phyloP scores from a whole-genome alignment of 129 eudicot genomes.

The Deinandra increscens region DNA sequence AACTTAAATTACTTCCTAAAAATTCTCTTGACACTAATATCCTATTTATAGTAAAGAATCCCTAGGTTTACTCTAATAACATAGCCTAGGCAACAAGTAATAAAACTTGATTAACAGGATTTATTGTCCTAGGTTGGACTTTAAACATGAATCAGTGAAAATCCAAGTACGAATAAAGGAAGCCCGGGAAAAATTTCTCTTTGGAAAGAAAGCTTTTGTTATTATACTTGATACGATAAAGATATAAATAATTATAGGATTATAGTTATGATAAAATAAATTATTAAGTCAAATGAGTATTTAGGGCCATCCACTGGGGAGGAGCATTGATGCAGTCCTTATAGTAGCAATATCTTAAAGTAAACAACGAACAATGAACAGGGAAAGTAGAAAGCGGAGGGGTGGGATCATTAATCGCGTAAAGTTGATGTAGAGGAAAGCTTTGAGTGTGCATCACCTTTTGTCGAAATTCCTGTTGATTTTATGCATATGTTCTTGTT shows the following conservation, averaged over 20 bases:
- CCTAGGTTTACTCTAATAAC: neutral
- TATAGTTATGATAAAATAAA: constrained; percentile 17
- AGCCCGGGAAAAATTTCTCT: constrained; percentile 13
- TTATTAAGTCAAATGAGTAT: constrained; percentile 34
- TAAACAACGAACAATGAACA: constrained; percentile 28
- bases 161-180: constrained; percentile 17
- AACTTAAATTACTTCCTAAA: neutral
- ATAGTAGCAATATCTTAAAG: constrained; percentile 29
- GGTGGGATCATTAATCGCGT: constrained; percentile 32
- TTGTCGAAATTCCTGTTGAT: constrained; percentile 57
- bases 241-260: constrained; percentile 5
- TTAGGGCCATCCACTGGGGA: constrained; percentile 39
- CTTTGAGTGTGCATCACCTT: constrained; percentile 26
- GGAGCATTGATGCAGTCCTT: constrained; percentile 53
- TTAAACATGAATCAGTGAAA: constrained; percentile 15
- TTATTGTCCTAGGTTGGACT: neutral
- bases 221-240: constrained; percentile 8
- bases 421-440: constrained; percentile 40
- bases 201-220: constrained; percentile 15
- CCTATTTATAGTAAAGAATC: neutral
- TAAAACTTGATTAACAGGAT: neutral
- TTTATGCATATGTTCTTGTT: constrained; percentile 33
- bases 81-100: neutral
- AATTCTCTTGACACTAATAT: neutral
- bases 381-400: constrained; percentile 31